These are phyloP conservation scores for Aspergillus quadricinctus DNA, from an alignment of 2,329 filamentous ascomycete species.

Conservation along the genomic window DNA sequence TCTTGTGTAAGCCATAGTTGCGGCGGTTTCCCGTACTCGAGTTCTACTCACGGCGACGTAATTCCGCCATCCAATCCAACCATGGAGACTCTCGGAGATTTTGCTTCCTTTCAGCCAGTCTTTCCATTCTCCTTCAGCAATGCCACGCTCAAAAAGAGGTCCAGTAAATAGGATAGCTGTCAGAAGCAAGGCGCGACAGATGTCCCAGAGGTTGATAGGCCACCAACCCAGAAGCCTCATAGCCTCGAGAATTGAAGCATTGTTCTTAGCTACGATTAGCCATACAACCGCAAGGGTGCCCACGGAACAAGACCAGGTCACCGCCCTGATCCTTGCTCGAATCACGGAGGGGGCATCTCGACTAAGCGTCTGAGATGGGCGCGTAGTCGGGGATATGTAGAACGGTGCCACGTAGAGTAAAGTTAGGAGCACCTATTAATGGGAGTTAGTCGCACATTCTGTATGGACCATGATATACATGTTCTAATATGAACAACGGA, in stretches of 20 bases:
- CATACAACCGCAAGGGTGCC: constrained; percentile 64
- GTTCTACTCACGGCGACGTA: constrained; percentile 66
- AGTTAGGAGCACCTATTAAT: constrained; percentile 68
- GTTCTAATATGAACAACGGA: too few relatives aligned
- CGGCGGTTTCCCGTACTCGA: constrained; percentile 6
- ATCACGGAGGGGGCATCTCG: constrained; percentile 89
- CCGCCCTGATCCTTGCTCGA: constrained; percentile 74
- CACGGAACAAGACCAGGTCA: constrained; percentile 67
- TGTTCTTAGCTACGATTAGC: constrained; percentile 56
- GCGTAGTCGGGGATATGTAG: constrained; percentile 74
- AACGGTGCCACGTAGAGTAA: constrained; percentile 85
- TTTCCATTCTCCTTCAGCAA: constrained; percentile 68
- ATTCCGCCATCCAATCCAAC: constrained; percentile 83
- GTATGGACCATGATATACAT: background rate
- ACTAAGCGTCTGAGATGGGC: constrained; percentile 72
- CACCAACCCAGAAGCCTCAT: constrained; percentile 74
- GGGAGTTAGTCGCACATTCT: background rate
- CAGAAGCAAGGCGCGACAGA: constrained; percentile 61
- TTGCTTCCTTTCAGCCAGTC: constrained; percentile 57
- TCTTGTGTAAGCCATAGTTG: constrained; percentile 7
- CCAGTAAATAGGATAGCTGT: constrained; percentile 77
- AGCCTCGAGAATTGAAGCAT: constrained; percentile 50
- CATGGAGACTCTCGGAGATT: constrained; percentile 58
- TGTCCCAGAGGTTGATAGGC: constrained; percentile 65
- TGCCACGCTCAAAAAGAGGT: constrained; percentile 73